Conservation (phyloP, 1,284 basidiomycete species). For the Leccinum fuscescens region DNA sequence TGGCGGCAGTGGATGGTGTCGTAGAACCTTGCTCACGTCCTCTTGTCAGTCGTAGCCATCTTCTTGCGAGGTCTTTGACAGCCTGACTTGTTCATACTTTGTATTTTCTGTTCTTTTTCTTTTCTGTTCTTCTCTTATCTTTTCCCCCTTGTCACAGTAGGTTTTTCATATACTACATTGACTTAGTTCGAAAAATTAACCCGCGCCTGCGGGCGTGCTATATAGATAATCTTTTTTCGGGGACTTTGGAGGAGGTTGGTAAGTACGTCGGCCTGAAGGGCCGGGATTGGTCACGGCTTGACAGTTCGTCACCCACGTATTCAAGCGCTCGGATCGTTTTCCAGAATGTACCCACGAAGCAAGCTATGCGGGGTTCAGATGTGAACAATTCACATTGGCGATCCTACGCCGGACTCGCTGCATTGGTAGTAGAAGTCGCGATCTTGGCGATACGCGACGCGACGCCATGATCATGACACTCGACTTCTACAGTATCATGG, state of each 20-base stretch:
- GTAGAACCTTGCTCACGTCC: slow-evolving; percentile 7
- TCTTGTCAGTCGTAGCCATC: slow-evolving; percentile 8
- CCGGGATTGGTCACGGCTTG: neutral
- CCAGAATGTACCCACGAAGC: neutral
- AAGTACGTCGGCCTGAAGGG: neutral
- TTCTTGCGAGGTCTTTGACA: slow-evolving; percentile 8
- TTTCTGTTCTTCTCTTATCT: neutral
- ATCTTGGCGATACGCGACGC: too few species aligned
- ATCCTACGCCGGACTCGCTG: too few species aligned
- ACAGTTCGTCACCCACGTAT: too few species aligned
- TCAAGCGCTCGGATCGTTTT: too few species aligned
- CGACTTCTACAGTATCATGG: too few species aligned
- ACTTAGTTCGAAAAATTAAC: slow-evolving; percentile 19
- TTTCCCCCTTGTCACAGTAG: slow-evolving; percentile 26
- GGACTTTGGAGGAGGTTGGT: neutral
- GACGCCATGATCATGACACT: too few species aligned
- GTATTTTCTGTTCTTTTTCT: neutral
- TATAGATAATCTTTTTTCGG: neutral
- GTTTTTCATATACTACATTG: slow-evolving; percentile 29
- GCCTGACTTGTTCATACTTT: slow-evolving; percentile 10
- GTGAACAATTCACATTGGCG: too few species aligned
- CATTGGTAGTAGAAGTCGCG: too few species aligned
- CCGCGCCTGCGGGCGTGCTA: too few species aligned
- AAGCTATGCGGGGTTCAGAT: too few species aligned
- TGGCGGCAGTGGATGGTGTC: slow-evolving; percentile 5